A percentile compares a stretch with the other conserved stretches of the same genome.
Evolutionary conservation across 2,329 filamentous ascomycete species (phyloP).

Genomic region (Fusarium setosum): DNA sequence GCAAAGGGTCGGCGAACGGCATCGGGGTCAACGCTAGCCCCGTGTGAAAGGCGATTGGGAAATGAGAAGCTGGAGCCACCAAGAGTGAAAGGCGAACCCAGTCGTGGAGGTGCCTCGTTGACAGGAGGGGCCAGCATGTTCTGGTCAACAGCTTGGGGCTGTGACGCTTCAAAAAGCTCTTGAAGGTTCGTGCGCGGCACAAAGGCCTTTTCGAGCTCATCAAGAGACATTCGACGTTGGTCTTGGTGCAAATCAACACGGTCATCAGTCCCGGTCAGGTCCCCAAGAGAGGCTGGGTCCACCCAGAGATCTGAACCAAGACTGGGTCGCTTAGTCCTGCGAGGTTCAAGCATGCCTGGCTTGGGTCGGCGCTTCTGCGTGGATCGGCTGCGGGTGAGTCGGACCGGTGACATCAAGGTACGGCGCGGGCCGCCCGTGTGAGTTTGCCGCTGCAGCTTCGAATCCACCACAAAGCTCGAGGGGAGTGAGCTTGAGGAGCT

Average conservation of each 20-base stretch:
- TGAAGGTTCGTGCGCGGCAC: slow-evolving; percentile 56
- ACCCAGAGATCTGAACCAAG: slow-evolving; percentile 66
- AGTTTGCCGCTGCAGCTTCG: slow-evolving; percentile 54
- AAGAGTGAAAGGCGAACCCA: slow-evolving; percentile 70
- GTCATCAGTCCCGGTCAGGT: slow-evolving; percentile 37
- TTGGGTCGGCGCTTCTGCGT: slow-evolving; percentile 67
- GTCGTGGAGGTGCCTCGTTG: slow-evolving; percentile 55
- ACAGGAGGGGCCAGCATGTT: slow-evolving; percentile 44
- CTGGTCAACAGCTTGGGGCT: slow-evolving; percentile 28
- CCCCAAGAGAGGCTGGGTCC: slow-evolving; percentile 51
- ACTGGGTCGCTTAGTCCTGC: slow-evolving; percentile 63
- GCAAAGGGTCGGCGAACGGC: slow-evolving; percentile 64
- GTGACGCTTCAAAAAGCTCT: slow-evolving; percentile 52
- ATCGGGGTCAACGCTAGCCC: slow-evolving; percentile 57
- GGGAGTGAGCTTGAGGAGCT: slow-evolving; percentile 65
- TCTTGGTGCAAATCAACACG: slow-evolving; percentile 49
- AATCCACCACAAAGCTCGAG: slow-evolving; percentile 47
- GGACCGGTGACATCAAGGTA: slow-evolving; percentile 64
- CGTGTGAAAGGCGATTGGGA: slow-evolving; percentile 66
- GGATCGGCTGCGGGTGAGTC: slow-evolving; percentile 61
- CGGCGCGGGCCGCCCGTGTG: slow-evolving; percentile 63
- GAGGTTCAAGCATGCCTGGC: slow-evolving; percentile 59
- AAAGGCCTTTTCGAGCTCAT: slow-evolving; percentile 51
- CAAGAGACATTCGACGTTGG: slow-evolving; percentile 34
- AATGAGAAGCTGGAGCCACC: slow-evolving; percentile 67